Conservation (phyloP, 371 early-diverging fungal genomes). For the Polyrhizophydium stewartii region DNA sequence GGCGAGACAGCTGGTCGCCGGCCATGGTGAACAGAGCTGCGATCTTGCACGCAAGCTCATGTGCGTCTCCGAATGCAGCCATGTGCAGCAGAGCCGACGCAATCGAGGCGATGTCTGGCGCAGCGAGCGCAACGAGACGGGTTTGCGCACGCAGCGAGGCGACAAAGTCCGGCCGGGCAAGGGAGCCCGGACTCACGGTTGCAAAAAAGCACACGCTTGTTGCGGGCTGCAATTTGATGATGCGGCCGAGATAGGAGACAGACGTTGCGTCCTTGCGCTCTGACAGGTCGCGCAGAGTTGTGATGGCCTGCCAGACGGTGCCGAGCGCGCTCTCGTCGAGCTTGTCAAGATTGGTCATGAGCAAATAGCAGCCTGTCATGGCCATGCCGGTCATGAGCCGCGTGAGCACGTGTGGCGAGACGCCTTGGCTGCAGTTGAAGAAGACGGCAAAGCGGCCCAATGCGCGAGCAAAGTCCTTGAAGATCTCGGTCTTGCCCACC, state of each 20-base stretch:
- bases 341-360: slow-evolving; percentile 6
- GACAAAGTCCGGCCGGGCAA: neutral
- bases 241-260: slow-evolving; percentile 10
- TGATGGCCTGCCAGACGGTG: neutral
- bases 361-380: slow-evolving; percentile 7
- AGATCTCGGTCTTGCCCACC: slow-evolving; percentile 8
- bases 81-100: slow-evolving; percentile 6
- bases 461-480: slow-evolving; percentile 6
- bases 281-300: slow-evolving; percentile 4
- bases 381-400: slow-evolving; percentile 14
- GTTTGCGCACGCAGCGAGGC: neutral
- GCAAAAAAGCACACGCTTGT: slow-evolving; percentile 4
- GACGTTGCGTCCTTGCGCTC: slow-evolving; percentile 11
- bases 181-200: neutral
- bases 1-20: slow-evolving; percentile 4
- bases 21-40: slow-evolving; percentile 3
- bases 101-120: neutral
- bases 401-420: slow-evolving; percentile 1
- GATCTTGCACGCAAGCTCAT: slow-evolving; percentile 1
- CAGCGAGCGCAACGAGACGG: neutral
- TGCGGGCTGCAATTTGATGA: slow-evolving; percentile 9
- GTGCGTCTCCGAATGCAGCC: slow-evolving; percentile 4
- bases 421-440: slow-evolving; percentile 3
- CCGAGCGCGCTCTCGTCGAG: neutral
- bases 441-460: slow-evolving; percentile 12